Base-by-base conservation (phyloP, 2,329 filamentous ascomycete genomes). In the Penicillium sp. region DNA sequence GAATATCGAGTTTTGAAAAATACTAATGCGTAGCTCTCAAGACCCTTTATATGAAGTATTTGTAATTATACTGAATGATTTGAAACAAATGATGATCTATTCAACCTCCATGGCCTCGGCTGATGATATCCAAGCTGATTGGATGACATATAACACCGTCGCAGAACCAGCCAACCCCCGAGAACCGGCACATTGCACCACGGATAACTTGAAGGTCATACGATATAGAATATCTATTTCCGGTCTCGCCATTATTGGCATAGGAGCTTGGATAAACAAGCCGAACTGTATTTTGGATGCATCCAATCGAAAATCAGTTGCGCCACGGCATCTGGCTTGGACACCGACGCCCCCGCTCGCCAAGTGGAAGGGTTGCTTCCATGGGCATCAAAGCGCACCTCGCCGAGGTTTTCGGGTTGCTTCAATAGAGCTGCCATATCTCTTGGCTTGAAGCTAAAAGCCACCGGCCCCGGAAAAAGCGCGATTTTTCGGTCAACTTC, bases 401-500 rank as follows among this genome's bases (percentile, higher is more conserved):
- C 6, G 23, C 13, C 39, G n/a, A 21, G 2, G 13, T 28, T 28
- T 43, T 43, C n/a, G 2, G 11, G 9, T 28, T 43, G 24, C 39
- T 28, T 11, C 16, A n/a, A 26, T 23, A 13, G 28, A 43, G 39
- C 39, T 43, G 19, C 39, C 11, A 43, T 26, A 18, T 3, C n/a
- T 16, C 39, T 43, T 43, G 39, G 39, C 39, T 19, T 3, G 28
- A 26, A 28, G 39, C 23, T 43, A 43, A 28, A 26, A n/a, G 1
- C 24, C 18, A 5, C 23, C 8, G 23, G 39, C 3, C 24, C 26
- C 19, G 14, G 8, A 21, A 10, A 16, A 18, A 16, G 39, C 39
- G 39, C 23, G 13, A 43, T 43, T 43, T 43, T 11, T 43, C 39
- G 39, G 39, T 10, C 39, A 43, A 43, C 39, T 43, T 43, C 39